Percentiles rank a stretch among this genome's conserved stretches.
Conservation (phyloP, 176 grass and related monocot species). For the Tillandsia fasciculata region DNA sequence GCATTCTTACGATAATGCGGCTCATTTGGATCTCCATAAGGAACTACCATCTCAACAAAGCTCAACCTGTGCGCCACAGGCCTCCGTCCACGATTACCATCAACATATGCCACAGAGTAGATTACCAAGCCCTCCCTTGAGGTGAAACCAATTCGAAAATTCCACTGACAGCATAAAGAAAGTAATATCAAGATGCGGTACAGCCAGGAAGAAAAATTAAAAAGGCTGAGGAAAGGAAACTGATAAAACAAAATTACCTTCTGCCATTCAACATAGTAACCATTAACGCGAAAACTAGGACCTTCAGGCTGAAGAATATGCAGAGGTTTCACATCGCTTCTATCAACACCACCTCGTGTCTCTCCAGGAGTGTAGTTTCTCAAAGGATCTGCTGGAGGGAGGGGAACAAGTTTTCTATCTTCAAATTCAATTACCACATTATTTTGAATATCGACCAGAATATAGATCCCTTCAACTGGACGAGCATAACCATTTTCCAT, state of each 20-base stretch:
- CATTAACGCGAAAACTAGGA: slow-evolving; percentile 95
- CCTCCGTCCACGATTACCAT: slow-evolving; percentile 85
- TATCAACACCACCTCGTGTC: slow-evolving; percentile 86
- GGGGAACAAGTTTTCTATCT: slow-evolving; percentile 86
- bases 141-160: slow-evolving; percentile 99
- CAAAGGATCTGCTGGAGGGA: slow-evolving; percentile 83
- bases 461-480: slow-evolving; percentile 89
- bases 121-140: slow-evolving; percentile 96
- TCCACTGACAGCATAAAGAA: slow-evolving; percentile 48
- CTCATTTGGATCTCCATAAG: slow-evolving; percentile 97
- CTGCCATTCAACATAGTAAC: slow-evolving; percentile 96
- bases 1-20: slow-evolving; percentile 99
- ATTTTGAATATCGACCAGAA: slow-evolving; percentile 94
- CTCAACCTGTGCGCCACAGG: slow-evolving; percentile 89
- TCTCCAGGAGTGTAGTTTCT: slow-evolving; percentile 98
- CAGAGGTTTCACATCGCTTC: slow-evolving; percentile 91
- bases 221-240: neutral
- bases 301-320: slow-evolving; percentile 91
- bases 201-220: neutral
- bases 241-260: slow-evolving; percentile 43
- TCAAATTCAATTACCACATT: slow-evolving; percentile 90
- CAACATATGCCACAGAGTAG: slow-evolving; percentile 91
- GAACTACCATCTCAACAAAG: slow-evolving; percentile 99
- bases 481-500: slow-evolving; percentile 99
- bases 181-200: neutral